A percentile compares a stretch with the other conserved stretches of the same genome.
phyloP scores from a whole-genome alignment of 345 rosid genomes.

The Orychophragmus violaceus region DNA sequence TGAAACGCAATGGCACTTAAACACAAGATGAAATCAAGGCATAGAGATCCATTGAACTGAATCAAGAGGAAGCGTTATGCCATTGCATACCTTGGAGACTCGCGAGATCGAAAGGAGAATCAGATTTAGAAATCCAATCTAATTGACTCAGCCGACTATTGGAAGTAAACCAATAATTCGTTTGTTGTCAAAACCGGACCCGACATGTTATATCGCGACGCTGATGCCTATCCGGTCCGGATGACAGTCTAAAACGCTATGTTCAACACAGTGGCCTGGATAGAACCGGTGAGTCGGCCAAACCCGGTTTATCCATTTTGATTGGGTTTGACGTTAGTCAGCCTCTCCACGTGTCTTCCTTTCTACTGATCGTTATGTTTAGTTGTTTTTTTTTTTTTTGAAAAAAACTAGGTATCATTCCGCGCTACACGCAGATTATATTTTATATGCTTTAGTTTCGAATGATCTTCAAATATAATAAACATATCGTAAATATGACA shows the following conservation, averaged over 20 bases:
- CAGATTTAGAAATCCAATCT: neutral
- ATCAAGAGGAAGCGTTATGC: neutral
- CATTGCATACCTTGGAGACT: constrained; percentile 1
- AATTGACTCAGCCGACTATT: neutral
- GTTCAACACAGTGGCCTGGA: neutral
- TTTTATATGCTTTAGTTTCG: too few relatives aligned
- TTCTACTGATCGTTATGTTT: too few relatives aligned
- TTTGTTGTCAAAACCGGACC: neutral
- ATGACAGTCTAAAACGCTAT: neutral
- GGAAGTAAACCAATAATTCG: neutral
- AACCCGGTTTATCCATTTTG: neutral
- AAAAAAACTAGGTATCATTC: too few relatives aligned
- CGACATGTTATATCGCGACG: neutral
- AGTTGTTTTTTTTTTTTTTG: too few relatives aligned
- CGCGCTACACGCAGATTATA: too few relatives aligned
- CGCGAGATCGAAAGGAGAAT: neutral
- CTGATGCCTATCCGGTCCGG: neutral
- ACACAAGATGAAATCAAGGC: too few relatives aligned
- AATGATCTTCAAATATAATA: too few relatives aligned
- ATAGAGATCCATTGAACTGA: too few relatives aligned
- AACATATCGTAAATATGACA: too few relatives aligned
- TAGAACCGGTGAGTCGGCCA: neutral
- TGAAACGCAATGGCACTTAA: too few relatives aligned
- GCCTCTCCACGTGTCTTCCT: too few relatives aligned
- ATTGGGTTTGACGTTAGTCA: too few relatives aligned